These are phyloP conservation scores for Thalassiosira hispida DNA, from an alignment of 352 stramenopile species.

Conservation along the genomic window DNA sequence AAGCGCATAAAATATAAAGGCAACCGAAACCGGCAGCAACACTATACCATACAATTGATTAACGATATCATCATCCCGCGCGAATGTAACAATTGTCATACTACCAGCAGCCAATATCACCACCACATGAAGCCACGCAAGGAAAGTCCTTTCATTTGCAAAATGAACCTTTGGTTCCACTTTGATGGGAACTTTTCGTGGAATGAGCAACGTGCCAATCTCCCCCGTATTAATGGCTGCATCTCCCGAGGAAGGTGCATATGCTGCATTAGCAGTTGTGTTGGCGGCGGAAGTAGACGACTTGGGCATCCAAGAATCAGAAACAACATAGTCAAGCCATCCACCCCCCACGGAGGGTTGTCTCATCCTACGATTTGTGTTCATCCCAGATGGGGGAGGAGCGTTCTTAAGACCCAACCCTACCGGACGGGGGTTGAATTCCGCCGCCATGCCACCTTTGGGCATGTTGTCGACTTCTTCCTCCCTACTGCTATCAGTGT, in stretches of 20 bases:
- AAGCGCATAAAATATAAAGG: conserved; percentile 68
- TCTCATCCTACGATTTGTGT: conserved; percentile 18
- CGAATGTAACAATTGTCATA: conserved; percentile 61
- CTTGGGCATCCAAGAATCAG: conserved; percentile 5
- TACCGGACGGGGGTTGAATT: conserved; percentile 68
- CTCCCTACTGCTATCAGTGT: neutral
- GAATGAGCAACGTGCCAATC: conserved; percentile 58
- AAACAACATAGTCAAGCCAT: conserved; percentile 31
- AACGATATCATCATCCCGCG: conserved; percentile 12
- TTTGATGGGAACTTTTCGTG: conserved; percentile 77
- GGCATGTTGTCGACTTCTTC: conserved; percentile 58
- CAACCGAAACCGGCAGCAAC: conserved; percentile 65
- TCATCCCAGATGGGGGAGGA: neutral
- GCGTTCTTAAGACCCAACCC: neutral
- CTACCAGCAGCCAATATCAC: conserved; percentile 54
- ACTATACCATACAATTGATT: conserved; percentile 61
- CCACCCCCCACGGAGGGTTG: conserved; percentile 32
- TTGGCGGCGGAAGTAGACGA: neutral
- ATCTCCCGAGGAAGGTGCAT: neutral
- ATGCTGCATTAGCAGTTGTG: neutral
- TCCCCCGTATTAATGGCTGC: conserved; percentile 4
- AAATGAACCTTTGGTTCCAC: conserved; percentile 84
- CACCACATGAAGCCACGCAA: conserved; percentile 66
- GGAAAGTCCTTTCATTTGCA: conserved; percentile 78
- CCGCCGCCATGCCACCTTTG: conserved; percentile 36